Percentiles rank a stretch among this genome's conserved stretches.
These are phyloP conservation scores for Gossypium schwendimanii DNA, from an alignment of 441 rosid genomes.

Conservation along the genomic window DNA sequence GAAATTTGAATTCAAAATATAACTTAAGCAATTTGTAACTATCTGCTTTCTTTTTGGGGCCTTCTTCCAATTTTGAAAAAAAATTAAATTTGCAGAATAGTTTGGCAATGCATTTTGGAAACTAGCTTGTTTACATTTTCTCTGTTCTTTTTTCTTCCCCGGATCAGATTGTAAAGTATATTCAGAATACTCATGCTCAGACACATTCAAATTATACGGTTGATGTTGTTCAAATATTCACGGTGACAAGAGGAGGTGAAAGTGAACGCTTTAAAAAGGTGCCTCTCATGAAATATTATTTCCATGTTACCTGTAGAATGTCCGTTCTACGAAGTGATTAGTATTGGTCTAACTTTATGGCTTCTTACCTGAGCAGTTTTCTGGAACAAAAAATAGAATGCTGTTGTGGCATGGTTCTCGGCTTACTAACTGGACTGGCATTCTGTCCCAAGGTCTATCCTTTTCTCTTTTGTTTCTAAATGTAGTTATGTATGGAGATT, in stretches of 20 bases:
- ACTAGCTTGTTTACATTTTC: neutral
- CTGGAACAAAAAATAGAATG: slow-evolving; percentile 57
- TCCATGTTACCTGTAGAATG: neutral
- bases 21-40: neutral
- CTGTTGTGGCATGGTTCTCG: slow-evolving; percentile 94
- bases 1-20: neutral
- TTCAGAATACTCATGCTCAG: slow-evolving; percentile 76
- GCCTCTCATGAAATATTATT: neutral
- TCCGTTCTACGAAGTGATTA: neutral
- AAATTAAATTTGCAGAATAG: neutral
- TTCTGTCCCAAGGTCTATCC: slow-evolving; percentile 78
- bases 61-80: neutral
- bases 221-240: slow-evolving; percentile 65
- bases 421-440: slow-evolving; percentile 90
- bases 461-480: slow-evolving; percentile 8
- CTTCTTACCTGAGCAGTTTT: slow-evolving; percentile 41
- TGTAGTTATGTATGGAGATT: slow-evolving; percentile 1
- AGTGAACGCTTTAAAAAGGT: slow-evolving; percentile 58
- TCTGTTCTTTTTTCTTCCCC: slow-evolving; percentile 2
- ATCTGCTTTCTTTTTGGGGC: neutral
- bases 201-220: slow-evolving; percentile 64
- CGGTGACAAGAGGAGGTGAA: slow-evolving; percentile 57
- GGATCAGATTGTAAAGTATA: slow-evolving; percentile 56
- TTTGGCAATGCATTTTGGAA: slow-evolving; percentile 11
- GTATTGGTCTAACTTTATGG: neutral